phyloP scores from a whole-genome alignment of 164 flowering plant species.

The Tetracentron sinense region DNA sequence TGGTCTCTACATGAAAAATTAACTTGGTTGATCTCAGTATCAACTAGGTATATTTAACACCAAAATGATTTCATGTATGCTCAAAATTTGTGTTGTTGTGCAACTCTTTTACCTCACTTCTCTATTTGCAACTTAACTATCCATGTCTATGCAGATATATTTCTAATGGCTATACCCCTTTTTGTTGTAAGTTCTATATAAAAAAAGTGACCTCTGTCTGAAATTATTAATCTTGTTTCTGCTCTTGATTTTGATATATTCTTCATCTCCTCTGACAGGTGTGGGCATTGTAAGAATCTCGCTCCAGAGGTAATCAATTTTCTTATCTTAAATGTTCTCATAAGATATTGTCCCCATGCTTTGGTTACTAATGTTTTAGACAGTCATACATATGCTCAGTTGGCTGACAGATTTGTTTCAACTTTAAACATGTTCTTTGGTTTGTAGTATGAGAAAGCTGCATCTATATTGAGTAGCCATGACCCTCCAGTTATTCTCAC shows the following conservation, averaged over 20 bases:
- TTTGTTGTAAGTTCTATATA: not conserved
- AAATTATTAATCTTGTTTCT: not conserved
- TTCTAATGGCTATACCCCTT: not conserved
- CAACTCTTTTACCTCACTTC: no score
- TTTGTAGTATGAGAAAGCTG: constrained; percentile 91
- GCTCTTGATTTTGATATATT: not conserved
- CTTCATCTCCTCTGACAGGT: constrained; percentile 42
- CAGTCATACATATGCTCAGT: not conserved
- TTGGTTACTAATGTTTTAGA: no score
- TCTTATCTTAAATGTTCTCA: not conserved
- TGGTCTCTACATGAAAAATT: no score
- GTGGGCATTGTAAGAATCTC: constrained; percentile 91
- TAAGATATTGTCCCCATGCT: not conserved
- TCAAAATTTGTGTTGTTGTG: no score
- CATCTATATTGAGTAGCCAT: constrained; percentile 53
- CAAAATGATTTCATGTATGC: no score
- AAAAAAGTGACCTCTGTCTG: not conserved
- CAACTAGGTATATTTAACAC: no score
- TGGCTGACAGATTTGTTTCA: not conserved
- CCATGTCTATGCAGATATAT: no score
- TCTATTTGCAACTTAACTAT: no score
- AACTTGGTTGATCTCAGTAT: no score
- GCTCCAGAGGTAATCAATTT: constrained; percentile 81
- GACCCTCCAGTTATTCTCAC: constrained; percentile 73
- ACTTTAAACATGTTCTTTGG: constrained; percentile 5